Evolutionary conservation across 73 alveolate genomes (phyloP).

Genomic region (Diophrys appendiculata): DNA sequence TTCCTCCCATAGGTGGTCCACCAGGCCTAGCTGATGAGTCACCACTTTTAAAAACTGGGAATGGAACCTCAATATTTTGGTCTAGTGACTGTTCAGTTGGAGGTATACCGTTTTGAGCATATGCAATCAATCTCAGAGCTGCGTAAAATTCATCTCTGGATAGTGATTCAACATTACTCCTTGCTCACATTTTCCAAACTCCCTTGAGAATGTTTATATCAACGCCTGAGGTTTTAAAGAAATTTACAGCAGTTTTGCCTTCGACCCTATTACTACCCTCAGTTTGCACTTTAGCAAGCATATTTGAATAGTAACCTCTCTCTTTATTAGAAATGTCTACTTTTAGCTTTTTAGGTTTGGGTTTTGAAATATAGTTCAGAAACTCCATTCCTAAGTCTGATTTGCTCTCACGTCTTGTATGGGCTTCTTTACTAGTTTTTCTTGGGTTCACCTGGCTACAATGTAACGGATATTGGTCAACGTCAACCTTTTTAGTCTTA

Average conservation of each 20-base stretch:
- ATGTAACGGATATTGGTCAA: too few relatives aligned
- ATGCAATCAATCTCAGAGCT: conserved; percentile 89
- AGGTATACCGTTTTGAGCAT: conserved; percentile 90
- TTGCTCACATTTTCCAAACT: conserved; percentile 81
- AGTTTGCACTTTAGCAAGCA: conserved; percentile 74
- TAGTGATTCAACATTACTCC: conserved; percentile 63
- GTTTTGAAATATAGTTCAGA: too few relatives aligned
- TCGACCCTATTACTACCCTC: conserved; percentile 67
- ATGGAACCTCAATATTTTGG: conserved; percentile 70
- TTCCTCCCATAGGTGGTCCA: not conserved
- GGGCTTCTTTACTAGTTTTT: too few relatives aligned
- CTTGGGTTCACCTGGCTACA: too few relatives aligned
- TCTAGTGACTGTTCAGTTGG: conserved; percentile 70
- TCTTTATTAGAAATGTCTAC: conserved; percentile 73
- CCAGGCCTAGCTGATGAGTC: not conserved
- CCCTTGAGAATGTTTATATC: conserved; percentile 62
- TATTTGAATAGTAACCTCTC: conserved; percentile 65
- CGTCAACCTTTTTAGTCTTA: too few relatives aligned
- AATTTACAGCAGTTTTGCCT: conserved; percentile 85
- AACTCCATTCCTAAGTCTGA: too few relatives aligned
- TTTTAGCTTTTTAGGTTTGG: conserved; percentile 16
- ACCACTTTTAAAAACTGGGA: conserved; percentile 69
- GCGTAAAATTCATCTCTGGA: conserved; percentile 88
- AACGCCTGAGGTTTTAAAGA: conserved; percentile 85
- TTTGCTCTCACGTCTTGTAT: too few relatives aligned